phyloP scores from a whole-genome alignment of 2,329 filamentous ascomycete species.

The Ceratocystiopsis minuta region DNA sequence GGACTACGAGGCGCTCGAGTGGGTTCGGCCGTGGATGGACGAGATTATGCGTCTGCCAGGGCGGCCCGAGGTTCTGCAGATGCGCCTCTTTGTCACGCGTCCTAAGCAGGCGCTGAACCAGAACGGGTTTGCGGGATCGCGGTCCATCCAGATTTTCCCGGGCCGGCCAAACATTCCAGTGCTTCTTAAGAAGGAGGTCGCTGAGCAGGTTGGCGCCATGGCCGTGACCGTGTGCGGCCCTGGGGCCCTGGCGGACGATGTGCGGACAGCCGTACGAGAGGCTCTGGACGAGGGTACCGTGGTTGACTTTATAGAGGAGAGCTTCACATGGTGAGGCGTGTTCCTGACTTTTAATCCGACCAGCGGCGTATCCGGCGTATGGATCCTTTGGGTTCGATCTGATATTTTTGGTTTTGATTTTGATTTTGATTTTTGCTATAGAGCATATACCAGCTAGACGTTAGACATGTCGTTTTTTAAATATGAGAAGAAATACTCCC shows the following conservation, averaged over 20 bases:
- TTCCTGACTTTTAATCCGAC: neutral
- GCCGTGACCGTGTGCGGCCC: slow-evolving; percentile 68
- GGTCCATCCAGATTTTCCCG: slow-evolving; percentile 79
- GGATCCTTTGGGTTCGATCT: no score
- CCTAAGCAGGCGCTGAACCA: slow-evolving; percentile 45
- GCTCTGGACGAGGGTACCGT: slow-evolving; percentile 42
- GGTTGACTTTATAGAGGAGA: slow-evolving; percentile 62
- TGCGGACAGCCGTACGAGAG: slow-evolving; percentile 47
- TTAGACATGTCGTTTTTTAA: no score
- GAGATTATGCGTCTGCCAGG: slow-evolving; percentile 58
- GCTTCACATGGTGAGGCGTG: slow-evolving; percentile 44
- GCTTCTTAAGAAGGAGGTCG: slow-evolving; percentile 65
- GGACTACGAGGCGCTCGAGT: slow-evolving; percentile 74
- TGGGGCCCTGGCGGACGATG: slow-evolving; percentile 57
- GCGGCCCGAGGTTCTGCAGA: slow-evolving; percentile 64
- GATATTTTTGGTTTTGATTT: neutral
- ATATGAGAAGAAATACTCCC: no score
- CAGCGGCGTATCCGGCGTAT: no score
- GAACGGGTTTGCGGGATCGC: slow-evolving; percentile 49
- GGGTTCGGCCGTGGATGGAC: slow-evolving; percentile 78
- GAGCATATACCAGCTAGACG: no score
- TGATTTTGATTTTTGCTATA: neutral
- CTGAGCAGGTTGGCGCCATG: slow-evolving; percentile 73
- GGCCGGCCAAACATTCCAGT: slow-evolving; percentile 70
- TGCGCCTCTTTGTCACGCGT: slow-evolving; percentile 79